These are phyloP conservation scores for Gossypium bickii DNA, from an alignment of 345 rosid genomes.

Conservation along the genomic window DNA sequence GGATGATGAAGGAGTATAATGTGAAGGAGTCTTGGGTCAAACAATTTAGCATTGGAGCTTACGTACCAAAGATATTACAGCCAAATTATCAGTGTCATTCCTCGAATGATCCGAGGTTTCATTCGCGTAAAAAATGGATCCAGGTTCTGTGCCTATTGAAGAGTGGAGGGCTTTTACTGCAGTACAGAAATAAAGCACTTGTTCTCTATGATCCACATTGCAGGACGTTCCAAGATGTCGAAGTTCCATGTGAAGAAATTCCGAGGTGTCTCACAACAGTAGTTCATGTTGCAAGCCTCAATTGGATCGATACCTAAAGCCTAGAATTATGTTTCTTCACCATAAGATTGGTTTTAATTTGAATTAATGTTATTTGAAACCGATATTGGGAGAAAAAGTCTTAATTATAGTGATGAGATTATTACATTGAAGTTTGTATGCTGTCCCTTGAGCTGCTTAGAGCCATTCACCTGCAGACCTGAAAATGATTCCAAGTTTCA, in stretches of 20 bases:
- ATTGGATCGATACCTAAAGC: not conserved
- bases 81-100: conserved; percentile 13
- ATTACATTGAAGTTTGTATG: no score
- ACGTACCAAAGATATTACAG: conserved; percentile 61
- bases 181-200: conserved; percentile 61
- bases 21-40: conserved; percentile 69
- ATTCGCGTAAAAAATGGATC: conserved; percentile 29
- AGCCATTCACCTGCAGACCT: not conserved
- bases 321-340: no score
- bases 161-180: conserved; percentile 67
- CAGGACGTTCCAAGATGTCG: conserved; percentile 47
- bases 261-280: conserved; percentile 62
- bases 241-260: conserved; percentile 35
- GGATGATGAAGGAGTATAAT: conserved; percentile 71
- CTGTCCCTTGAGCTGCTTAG: no score
- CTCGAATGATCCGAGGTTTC: not conserved
- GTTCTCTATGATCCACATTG: conserved; percentile 59
- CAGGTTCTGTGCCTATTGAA: conserved; percentile 52
- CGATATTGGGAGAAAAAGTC: no score
- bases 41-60: conserved; percentile 52
- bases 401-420: no score
- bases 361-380: no score
- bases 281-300: conserved; percentile 61
- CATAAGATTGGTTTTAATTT: no score
- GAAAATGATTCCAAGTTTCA: conserved; percentile 30